Percentiles rank a stretch among this genome's conserved stretches.
Conservation (phyloP, 805 yeast genomes). For the Yamadazyma scolyti region DNA sequence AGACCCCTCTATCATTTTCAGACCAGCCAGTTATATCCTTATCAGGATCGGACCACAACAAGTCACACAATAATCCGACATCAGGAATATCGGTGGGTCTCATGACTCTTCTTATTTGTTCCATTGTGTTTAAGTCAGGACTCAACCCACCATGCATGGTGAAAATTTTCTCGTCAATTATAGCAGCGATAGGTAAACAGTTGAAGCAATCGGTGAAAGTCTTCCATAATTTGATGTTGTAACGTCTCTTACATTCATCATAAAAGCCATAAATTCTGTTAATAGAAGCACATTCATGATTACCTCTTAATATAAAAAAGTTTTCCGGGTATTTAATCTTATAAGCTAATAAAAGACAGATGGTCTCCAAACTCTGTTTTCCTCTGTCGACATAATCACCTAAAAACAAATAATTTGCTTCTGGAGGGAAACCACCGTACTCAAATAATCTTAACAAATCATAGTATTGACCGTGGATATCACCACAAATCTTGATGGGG, state of each 20-base stretch:
- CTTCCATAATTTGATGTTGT: constrained; percentile 97
- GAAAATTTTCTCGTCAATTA: constrained; percentile 95
- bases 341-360: constrained; percentile 89
- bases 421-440: constrained; percentile 99
- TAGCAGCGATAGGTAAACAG: constrained; percentile 97
- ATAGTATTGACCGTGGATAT: constrained; percentile 97
- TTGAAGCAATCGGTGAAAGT: constrained; percentile 98
- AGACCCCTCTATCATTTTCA: constrained; percentile 98
- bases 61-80: constrained; percentile 92
- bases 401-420: constrained; percentile 89
- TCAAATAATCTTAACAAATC: constrained; percentile 93
- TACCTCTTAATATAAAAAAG: constrained; percentile 94
- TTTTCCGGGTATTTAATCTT: constrained; percentile 98
- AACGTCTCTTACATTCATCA: constrained; percentile 98
- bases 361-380: constrained; percentile 93
- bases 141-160: constrained; percentile 99
- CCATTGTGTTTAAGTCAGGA: constrained; percentile 97
- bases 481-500: constrained; percentile 96
- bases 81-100: constrained; percentile 99
- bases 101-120: constrained; percentile 97
- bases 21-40: constrained; percentile 98
- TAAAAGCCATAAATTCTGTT: constrained; percentile 97
- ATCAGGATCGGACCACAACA: constrained; percentile 98
- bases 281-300: constrained; percentile 97
- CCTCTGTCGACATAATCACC: constrained; percentile 99